Conservation (phyloP, 2,329 filamentous ascomycete species). For the Ophiosphaerella korrae region DNA sequence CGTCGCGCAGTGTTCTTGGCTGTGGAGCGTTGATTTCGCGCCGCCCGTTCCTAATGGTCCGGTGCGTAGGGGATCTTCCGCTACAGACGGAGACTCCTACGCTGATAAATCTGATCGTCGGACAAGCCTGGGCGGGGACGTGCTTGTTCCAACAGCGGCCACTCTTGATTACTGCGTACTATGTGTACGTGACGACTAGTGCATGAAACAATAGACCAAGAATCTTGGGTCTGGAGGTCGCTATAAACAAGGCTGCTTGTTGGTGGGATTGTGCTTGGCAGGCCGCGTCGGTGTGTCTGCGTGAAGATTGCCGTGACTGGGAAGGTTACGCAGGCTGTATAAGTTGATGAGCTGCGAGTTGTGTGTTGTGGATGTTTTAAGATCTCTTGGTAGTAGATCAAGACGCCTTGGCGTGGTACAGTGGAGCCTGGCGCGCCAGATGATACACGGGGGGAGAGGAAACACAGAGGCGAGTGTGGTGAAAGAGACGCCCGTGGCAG, state of each 20-base stretch:
- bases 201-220: constrained; percentile 27
- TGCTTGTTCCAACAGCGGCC: constrained; percentile 29
- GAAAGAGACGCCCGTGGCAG: constrained; percentile 8
- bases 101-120: constrained; percentile 16
- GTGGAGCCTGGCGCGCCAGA: constrained; percentile 33
- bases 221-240: constrained; percentile 19
- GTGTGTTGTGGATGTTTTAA: constrained; percentile 31
- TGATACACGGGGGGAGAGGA: constrained; percentile 18
- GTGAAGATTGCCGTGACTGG: constrained; percentile 26
- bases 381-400: constrained; percentile 30
- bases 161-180: constrained; percentile 8
- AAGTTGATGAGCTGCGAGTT: constrained; percentile 21
- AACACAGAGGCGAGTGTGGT: constrained; percentile 6
- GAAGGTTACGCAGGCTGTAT: constrained; percentile 18
- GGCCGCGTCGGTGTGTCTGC: constrained; percentile 13
- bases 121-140: constrained; percentile 20
- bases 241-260: constrained; percentile 17
- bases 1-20: constrained; percentile 35
- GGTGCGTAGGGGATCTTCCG: constrained; percentile 21
- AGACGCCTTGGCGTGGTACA: constrained; percentile 23
- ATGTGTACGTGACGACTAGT: constrained; percentile 29
- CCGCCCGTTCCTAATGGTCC: constrained; percentile 24
- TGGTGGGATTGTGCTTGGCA: constrained; percentile 35
- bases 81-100: constrained; percentile 17
- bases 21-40: constrained; percentile 15